Evolutionary conservation across 805 yeast genomes (phyloP), one percentile per base, ranked within the genome.

Genomic region (Lipomyces japonicus): DNA sequence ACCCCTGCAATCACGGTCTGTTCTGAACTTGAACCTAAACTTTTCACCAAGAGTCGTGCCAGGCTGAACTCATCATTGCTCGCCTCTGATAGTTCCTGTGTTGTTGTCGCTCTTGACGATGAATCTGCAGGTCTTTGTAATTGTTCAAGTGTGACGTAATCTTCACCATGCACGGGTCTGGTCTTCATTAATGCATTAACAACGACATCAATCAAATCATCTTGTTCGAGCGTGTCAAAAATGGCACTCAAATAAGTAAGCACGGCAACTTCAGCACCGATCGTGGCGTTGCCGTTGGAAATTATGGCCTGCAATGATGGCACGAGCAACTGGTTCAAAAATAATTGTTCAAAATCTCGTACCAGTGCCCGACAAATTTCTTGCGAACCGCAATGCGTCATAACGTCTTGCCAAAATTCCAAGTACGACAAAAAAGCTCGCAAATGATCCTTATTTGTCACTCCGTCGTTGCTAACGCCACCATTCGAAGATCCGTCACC

Each of bases 371-470:
- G 21, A 18, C 35, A 34, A 31, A 64, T 45, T 21, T 31, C 22
- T 2, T 40, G 42, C 4, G 61, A 58, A 21, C 16, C 25, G 45
- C 65, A 61, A 36, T 51, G 53, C 10, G 41, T 34, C 14, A 64
- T 30, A 41, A 62, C 45, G 41, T 64, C 65, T 39, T 64, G 66
- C 66, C 66, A 63, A 40, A 64, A 64, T 23, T 54, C 55, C 5
- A 64, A 46, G 41, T 62, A 63, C 14, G 55, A 31, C 24, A 60
- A 35, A 46, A 64, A 64, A 34, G 45, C 50, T 6, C 45, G 46
- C 24, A 60, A 32, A 46, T 58, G 51, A 4, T 22, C 40, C 4
- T 43, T 35, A 22, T 52, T 46, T 18, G n/a, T n/a, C 22, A 32
- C 57, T 2, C 25, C 24, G 6, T 50, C 57, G 22, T 36, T 39